Evolutionary conservation across 169 alveolate species (phyloP).

Genomic region (Babesia ovis): DNA sequence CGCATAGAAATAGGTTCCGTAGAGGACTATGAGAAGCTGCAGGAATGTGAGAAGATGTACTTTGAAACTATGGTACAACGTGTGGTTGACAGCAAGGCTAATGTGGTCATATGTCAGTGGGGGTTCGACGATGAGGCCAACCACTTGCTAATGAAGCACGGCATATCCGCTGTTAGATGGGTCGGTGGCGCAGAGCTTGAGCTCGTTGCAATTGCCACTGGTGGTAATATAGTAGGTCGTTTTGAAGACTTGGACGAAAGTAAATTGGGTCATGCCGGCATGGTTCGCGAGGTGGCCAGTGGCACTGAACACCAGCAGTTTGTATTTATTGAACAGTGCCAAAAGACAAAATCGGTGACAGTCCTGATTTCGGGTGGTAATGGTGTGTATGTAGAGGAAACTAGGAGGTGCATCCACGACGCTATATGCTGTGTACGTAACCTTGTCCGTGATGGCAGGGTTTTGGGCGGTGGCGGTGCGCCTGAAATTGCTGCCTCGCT

Average conservation of each 20-base stretch:
- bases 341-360: slow-evolving; percentile 93
- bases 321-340: slow-evolving; percentile 93
- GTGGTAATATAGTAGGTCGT: slow-evolving; percentile 96
- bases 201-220: slow-evolving; percentile 98
- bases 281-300: slow-evolving; percentile 88
- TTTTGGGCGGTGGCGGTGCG: slow-evolving; percentile 98
- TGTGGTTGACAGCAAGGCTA: slow-evolving; percentile 95
- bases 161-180: slow-evolving; percentile 98
- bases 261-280: slow-evolving; percentile 95
- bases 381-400: slow-evolving; percentile 96
- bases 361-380: slow-evolving; percentile 95
- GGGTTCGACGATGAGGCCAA: slow-evolving; percentile 99
- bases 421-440: slow-evolving; percentile 97
- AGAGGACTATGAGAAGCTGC: slow-evolving; percentile 94
- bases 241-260: slow-evolving; percentile 91
- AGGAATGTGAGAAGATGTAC: slow-evolving; percentile 86
- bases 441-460: slow-evolving; percentile 83
- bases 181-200: slow-evolving; percentile 99
- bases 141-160: slow-evolving; percentile 85
- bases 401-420: slow-evolving; percentile 97
- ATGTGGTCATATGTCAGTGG: slow-evolving; percentile 97
- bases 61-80: slow-evolving; percentile 93
- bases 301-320: slow-evolving; percentile 95
- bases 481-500: slow-evolving; percentile 94
- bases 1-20: slow-evolving; percentile 95